Percentiles rank a stretch among this genome's conserved stretches.
Conservation (phyloP, 1,139 yeast species). For the Yamadazyma diospyri region DNA sequence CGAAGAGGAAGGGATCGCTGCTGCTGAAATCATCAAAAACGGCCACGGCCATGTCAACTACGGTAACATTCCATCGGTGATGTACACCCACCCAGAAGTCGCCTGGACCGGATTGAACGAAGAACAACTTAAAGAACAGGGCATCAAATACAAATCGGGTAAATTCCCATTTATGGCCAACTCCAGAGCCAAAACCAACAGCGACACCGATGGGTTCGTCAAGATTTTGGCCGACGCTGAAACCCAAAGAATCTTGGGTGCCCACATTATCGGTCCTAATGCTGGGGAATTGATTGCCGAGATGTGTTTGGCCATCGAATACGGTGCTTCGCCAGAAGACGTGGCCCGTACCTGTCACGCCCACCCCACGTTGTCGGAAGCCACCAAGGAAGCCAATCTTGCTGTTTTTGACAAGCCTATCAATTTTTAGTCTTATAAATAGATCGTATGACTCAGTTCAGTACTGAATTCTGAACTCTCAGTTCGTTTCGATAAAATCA, state of each 20-base stretch:
- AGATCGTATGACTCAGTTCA: too few species aligned
- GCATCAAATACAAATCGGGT: conserved; percentile 89
- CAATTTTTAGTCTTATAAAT: conserved; percentile 72
- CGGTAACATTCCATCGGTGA: conserved; percentile 94
- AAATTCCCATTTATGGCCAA: conserved; percentile 98
- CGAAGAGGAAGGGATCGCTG: conserved; percentile 99
- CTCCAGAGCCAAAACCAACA: conserved; percentile 98
- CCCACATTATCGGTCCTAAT: conserved; percentile 95
- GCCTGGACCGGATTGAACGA: conserved; percentile 99
- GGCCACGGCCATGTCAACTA: conserved; percentile 99
- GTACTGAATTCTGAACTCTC: too few species aligned
- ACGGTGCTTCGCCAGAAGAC: conserved; percentile 98
- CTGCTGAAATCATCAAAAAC: conserved; percentile 86
- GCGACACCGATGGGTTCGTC: conserved; percentile 96
- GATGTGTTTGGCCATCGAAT: conserved; percentile 95
- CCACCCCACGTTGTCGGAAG: conserved; percentile 97
- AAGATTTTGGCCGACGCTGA: conserved; percentile 95
- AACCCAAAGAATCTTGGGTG: conserved; percentile 94
- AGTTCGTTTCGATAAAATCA: too few species aligned
- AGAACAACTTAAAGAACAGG: conserved; percentile 92
- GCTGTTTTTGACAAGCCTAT: conserved; percentile 88
- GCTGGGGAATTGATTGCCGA: conserved; percentile 99
- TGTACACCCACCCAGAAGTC: conserved; percentile 99
- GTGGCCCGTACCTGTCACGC: conserved; percentile 97
- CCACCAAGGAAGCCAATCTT: conserved; percentile 97